Percentiles rank a stretch among this genome's conserved stretches.
Conservation (phyloP, 192 early-diverging fungal species). For the Linderina pennispora region DNA sequence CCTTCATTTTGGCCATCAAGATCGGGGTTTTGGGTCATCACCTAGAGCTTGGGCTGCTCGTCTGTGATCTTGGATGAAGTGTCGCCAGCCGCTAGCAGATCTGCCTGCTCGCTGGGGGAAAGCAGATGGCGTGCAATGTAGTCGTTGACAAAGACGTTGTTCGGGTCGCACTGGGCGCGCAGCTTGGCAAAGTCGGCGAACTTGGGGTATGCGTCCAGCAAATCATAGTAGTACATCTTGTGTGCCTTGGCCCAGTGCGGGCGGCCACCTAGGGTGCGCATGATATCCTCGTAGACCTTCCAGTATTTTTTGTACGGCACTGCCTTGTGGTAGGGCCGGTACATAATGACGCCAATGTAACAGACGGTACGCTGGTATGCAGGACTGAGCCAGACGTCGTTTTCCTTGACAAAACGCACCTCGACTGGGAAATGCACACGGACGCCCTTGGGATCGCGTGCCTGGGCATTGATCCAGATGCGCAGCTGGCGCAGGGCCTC, state of each 20-base stretch:
- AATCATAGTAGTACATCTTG: slow-evolving; percentile 46
- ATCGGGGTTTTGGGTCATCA: too few species aligned
- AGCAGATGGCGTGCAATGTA: slow-evolving; percentile 59
- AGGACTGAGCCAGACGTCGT: slow-evolving; percentile 66
- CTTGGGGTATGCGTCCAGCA: slow-evolving; percentile 56
- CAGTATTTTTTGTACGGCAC: slow-evolving; percentile 71
- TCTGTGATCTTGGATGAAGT: too few species aligned
- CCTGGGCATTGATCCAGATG: slow-evolving; percentile 46
- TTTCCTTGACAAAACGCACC: slow-evolving; percentile 51
- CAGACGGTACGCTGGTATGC: slow-evolving; percentile 57
- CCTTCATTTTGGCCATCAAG: too few species aligned
- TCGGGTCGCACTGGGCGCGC: slow-evolving; percentile 56
- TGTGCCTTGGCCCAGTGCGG: slow-evolving; percentile 81
- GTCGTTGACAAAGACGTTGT: slow-evolving; percentile 64
- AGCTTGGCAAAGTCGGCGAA: slow-evolving; percentile 53
- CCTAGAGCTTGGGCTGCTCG: too few species aligned
- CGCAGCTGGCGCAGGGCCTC: slow-evolving; percentile 52
- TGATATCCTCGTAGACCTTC: slow-evolving; percentile 63
- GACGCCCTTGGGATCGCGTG: slow-evolving; percentile 22
- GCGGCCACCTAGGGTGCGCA: slow-evolving; percentile 56
- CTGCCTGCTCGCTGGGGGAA: slow-evolving; percentile 24
- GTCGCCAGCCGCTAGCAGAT: too few species aligned
- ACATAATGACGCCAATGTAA: slow-evolving; percentile 75
- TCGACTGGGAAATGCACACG: slow-evolving; percentile 72
- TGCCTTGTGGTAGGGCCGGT: slow-evolving; percentile 57